These are phyloP conservation scores for Forsythia viridissima DNA, from an alignment of 257 asterid species.

Conservation along the genomic window DNA sequence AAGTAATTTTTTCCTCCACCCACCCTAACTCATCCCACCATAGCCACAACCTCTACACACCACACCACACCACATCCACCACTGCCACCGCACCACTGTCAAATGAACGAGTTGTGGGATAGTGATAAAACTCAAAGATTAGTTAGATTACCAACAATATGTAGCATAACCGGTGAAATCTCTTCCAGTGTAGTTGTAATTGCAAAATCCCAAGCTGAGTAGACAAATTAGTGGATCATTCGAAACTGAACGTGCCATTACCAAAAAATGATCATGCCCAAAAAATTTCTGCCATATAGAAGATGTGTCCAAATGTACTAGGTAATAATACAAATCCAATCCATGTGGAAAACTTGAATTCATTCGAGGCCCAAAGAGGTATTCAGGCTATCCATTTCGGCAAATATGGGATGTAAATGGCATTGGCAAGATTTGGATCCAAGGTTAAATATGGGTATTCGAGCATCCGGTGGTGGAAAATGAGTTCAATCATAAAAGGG, in stretches of 20 bases:
- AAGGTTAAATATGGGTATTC: conserved; percentile 90
- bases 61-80: no score
- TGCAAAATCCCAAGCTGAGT: no score
- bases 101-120: no score
- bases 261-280: conserved; percentile 86
- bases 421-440: conserved; percentile 68
- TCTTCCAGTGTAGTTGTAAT: no score
- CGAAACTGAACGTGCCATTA: conserved; percentile 71
- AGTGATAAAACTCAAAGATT: no score
- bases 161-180: no score
- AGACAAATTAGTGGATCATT: conserved; percentile 54
- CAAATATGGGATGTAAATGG: conserved; percentile 76
- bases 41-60: no score
- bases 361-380: conserved; percentile 68
- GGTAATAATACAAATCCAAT: conserved; percentile 45
- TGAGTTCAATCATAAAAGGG: conserved; percentile 80
- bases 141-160: no score
- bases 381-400: conserved; percentile 66
- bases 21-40: no score
- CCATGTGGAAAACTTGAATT: conserved; percentile 82
- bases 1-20: no score
- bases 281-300: conserved; percentile 47
- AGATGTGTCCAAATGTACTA: conserved; percentile 42
- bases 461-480: conserved; percentile 93
- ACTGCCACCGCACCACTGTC: no score